A percentile compares a stretch with the other conserved stretches of the same genome.
Conservation (phyloP, 192 early-diverging fungal genomes). For the Rhizophagus clarus region DNA sequence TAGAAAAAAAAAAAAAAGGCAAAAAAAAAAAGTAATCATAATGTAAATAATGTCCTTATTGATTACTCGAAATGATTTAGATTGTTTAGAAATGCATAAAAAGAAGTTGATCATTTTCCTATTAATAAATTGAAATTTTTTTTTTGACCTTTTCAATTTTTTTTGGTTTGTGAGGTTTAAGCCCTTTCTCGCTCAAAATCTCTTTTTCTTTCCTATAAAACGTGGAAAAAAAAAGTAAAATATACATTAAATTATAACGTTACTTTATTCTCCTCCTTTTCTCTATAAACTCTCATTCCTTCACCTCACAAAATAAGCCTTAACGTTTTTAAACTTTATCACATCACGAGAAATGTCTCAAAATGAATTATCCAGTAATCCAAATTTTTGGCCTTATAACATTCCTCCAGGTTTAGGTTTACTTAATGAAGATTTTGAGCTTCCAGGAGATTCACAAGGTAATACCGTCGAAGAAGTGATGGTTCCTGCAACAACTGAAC, state of each 20-base stretch:
- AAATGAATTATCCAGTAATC: background rate
- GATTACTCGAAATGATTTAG: no score
- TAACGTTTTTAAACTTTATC: background rate
- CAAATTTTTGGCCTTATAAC: slow-evolving; percentile 4
- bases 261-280: no score
- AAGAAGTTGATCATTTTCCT: no score
- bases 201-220: background rate
- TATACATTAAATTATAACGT: background rate
- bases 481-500: background rate
- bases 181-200: background rate
- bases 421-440: slow-evolving; percentile 1
- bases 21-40: no score
- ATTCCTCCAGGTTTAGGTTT: background rate
- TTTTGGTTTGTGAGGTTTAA: background rate
- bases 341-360: background rate
- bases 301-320: background rate
- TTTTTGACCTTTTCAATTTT: background rate
- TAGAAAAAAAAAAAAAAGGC: no score
- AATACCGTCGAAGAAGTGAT: background rate
- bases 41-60: no score
- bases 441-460: background rate
- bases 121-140: no score
- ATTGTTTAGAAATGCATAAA: no score
- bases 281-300: no score
- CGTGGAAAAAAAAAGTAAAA: background rate